Base-by-base conservation (phyloP, 2,329 filamentous ascomycete species). In the Juglanconis oblonga region DNA sequence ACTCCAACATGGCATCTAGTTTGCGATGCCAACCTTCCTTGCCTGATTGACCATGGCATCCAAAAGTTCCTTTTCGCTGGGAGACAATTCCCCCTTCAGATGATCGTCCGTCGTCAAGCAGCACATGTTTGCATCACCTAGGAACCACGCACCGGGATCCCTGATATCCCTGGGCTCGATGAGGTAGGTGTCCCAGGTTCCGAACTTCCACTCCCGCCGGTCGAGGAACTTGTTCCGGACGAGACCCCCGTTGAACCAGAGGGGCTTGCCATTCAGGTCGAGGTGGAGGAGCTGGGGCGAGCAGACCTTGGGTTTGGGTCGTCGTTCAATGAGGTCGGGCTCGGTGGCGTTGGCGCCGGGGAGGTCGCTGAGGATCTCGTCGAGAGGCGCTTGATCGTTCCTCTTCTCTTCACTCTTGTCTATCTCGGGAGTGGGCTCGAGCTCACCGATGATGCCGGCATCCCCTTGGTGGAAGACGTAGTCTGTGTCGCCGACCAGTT, bases 191-290 rank as follows among this genome's bases (percentile, higher is more conserved):
- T 74, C 67, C 62, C 78, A 78, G 5, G 67, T 67, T 35, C 69
- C 69, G 45, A 75, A 73, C 50, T 69, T 67, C 55, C 70, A 71
- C 56, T 71, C 66, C 36, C 71, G 67, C 45, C 69, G 67, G 24
- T 71, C 68, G n/a, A 72, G 70, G 62, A 75, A 78, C 59, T 79
- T 80, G 67, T 74, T 76, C 44, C 70, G 68, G 6, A 78, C 65
- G 13, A 76, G 66, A 73, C 77, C 79, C 54, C 77, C 77, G 62
- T 79, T 80, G 70, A 79, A 79, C 77, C 77, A 79, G 2, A 79
- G 68, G 1, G 77, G 77, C 55, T 67, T 72, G 31, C 73, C 75
- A 11, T 73, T 69, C 7, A 67, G 51, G 56, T 76, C 76, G 8
- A 79, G 70, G 63, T 80, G 77, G 3, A 79, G 69, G 4, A 79